Percentiles rank a stretch among this genome's conserved stretches.
Evolutionary conservation across 345 rosid species (phyloP).

Genomic region (Syzygium aromaticum): DNA sequence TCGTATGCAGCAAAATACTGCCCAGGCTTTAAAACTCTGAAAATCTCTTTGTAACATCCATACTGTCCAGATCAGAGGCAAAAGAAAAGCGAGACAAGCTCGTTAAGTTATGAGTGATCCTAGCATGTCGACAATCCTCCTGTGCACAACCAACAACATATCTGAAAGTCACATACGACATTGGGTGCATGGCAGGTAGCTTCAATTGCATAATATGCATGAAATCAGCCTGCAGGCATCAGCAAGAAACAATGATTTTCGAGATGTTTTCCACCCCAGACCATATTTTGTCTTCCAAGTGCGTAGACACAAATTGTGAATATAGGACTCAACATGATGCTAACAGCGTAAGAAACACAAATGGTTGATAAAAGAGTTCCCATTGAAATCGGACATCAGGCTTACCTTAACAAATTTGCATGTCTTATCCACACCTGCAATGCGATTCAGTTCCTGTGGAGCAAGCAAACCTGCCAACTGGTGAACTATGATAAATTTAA

Average conservation of each 20-base stretch:
- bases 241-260: constrained; percentile 1
- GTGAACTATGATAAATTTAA: not conserved
- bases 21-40: constrained; percentile 93
- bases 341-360: not conserved
- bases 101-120: not conserved
- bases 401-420: constrained; percentile 90
- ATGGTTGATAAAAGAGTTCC: not conserved
- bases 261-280: not conserved
- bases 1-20: constrained; percentile 85
- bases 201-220: constrained; percentile 99
- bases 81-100: not conserved
- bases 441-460: constrained; percentile 63
- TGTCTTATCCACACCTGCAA: constrained; percentile 77
- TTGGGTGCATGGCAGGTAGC: constrained; percentile 99
- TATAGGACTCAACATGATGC: not conserved
- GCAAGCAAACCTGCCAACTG: not conserved
- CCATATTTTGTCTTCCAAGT: not conserved
- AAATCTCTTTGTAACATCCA: constrained; percentile 94
- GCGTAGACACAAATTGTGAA: not conserved
- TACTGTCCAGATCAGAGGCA: constrained; percentile 19
- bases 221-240: constrained; percentile 77
- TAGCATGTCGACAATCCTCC: not conserved
- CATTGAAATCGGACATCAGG: not conserved
- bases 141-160: not conserved
- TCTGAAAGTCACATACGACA: constrained; percentile 47